Percentiles rank a stretch among this genome's conserved stretches.
Evolutionary conservation across 768 basidiomycete species (phyloP).

Genomic region (Galerina marginata): DNA sequence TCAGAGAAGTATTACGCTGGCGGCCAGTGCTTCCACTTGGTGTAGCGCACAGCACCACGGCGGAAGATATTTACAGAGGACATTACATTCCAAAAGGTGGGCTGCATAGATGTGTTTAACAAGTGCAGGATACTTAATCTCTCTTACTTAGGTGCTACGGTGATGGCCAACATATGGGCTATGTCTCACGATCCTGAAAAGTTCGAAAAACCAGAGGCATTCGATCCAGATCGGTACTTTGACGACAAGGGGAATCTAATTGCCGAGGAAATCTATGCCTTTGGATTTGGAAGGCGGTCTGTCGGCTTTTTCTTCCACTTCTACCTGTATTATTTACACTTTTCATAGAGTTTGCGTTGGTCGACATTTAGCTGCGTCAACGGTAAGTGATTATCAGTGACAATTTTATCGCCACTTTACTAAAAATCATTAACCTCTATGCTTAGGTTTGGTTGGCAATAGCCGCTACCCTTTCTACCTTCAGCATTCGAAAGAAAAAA

Average conservation of each 20-base stretch:
- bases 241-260: slow-evolving; percentile 24
- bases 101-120: neutral
- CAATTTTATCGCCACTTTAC: neutral
- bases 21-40: slow-evolving; percentile 24
- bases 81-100: slow-evolving; percentile 30
- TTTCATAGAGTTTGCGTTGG: slow-evolving; percentile 22
- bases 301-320: neutral
- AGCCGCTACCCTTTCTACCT: slow-evolving; percentile 30
- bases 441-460: slow-evolving; percentile 24
- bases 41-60: slow-evolving; percentile 26
- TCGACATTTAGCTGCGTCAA: slow-evolving; percentile 18
- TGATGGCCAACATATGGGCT: neutral
- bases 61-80: slow-evolving; percentile 34
- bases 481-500: slow-evolving; percentile 32
- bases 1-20: slow-evolving; percentile 21
- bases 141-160: neutral
- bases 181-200: slow-evolving; percentile 7
- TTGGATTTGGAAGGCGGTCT: slow-evolving; percentile 37
- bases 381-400: slow-evolving; percentile 11
- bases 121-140: neutral
- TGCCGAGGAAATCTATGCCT: slow-evolving; percentile 25
- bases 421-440: neutral
- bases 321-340: neutral
- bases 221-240: slow-evolving; percentile 42
- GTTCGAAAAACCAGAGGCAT: slow-evolving; percentile 38